phyloP scores from a whole-genome alignment of 192 early-diverging fungal species.

The Gamsiella multidivaricata region DNA sequence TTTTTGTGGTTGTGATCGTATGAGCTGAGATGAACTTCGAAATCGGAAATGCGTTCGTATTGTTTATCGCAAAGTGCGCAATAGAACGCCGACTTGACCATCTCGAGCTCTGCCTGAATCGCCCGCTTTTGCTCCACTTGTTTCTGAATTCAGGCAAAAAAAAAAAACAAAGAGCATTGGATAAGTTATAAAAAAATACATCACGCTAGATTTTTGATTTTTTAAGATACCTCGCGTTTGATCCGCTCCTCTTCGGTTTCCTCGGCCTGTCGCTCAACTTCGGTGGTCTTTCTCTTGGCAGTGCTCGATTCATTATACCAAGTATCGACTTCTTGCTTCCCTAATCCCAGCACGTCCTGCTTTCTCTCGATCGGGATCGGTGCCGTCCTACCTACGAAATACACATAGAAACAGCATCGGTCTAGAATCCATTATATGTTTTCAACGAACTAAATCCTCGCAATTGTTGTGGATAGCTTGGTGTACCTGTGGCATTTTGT shows the following conservation, averaged over 20 bases:
- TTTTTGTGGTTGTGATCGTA: conserved; percentile 87
- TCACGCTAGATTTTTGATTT: no score
- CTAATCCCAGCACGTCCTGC: conserved; percentile 72
- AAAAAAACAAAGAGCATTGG: background rate
- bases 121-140: conserved; percentile 59
- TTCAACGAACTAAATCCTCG: no score
- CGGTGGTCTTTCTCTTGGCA: conserved; percentile 68
- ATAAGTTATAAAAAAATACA: no score
- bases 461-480: no score
- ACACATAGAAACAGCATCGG: no score
- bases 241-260: conserved; percentile 70
- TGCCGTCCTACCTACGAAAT: conserved; percentile 68
- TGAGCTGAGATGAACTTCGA: conserved; percentile 77
- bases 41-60: conserved; percentile 79
- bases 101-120: conserved; percentile 66
- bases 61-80: conserved; percentile 84
- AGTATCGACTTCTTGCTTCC: conserved; percentile 67
- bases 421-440: no score
- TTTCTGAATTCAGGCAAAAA: conserved; percentile 34
- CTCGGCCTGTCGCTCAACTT: conserved; percentile 72
- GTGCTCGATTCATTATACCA: conserved; percentile 68
- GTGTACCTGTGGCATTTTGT: conserved; percentile 59
- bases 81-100: conserved; percentile 80
- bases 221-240: conserved; percentile 66
- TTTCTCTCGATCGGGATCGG: conserved; percentile 78